These are phyloP conservation scores for Thecaphora frezii DNA, from an alignment of 1,284 basidiomycete species.

Conservation along the genomic window DNA sequence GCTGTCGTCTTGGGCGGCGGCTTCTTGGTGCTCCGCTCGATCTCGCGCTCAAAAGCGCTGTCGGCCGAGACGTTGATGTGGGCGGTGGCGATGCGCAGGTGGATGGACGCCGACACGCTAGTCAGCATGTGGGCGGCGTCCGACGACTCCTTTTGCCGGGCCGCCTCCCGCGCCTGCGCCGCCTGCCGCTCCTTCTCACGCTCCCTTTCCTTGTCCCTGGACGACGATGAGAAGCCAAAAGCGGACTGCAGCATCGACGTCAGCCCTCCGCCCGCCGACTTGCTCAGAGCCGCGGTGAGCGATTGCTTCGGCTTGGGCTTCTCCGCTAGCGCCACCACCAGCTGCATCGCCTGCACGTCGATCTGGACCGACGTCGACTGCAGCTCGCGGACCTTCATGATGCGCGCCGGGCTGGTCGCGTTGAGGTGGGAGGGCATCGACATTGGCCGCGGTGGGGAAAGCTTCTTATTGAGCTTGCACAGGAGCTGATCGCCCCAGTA, in stretches of 20 bases:
- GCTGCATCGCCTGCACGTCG: constrained; percentile 77
- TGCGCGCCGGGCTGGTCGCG: constrained; percentile 61
- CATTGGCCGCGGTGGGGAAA: constrained; percentile 67
- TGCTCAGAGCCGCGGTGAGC: constrained; percentile 40
- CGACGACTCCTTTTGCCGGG: constrained; percentile 11
- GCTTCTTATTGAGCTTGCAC: constrained; percentile 72
- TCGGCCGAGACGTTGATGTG: constrained; percentile 75
- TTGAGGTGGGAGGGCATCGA: constrained; percentile 65
- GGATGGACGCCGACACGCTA: constrained; percentile 66
- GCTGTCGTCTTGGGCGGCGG: constrained; percentile 77
- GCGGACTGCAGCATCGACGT: constrained; percentile 58
- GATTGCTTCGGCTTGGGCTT: constrained; percentile 60
- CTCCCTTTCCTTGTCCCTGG: constrained; percentile 17
- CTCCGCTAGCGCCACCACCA: constrained; percentile 72
- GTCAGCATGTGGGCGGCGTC: constrained; percentile 26
- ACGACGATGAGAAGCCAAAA: constrained; percentile 59
- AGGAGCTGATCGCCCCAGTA: constrained; percentile 72
- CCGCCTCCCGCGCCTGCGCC: constrained; percentile 6
- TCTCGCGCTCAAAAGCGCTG: constrained; percentile 73
- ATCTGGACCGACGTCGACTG: constrained; percentile 76
- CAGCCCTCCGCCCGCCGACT: constrained; percentile 51
- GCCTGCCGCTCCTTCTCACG: constrained; percentile 21
- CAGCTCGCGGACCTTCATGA: constrained; percentile 72
- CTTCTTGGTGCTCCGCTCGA: constrained; percentile 93
- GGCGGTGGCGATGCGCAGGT: constrained; percentile 80